phyloP scores from a whole-genome alignment of 305 asterid genomes.

The Fraxinus baroniana region DNA sequence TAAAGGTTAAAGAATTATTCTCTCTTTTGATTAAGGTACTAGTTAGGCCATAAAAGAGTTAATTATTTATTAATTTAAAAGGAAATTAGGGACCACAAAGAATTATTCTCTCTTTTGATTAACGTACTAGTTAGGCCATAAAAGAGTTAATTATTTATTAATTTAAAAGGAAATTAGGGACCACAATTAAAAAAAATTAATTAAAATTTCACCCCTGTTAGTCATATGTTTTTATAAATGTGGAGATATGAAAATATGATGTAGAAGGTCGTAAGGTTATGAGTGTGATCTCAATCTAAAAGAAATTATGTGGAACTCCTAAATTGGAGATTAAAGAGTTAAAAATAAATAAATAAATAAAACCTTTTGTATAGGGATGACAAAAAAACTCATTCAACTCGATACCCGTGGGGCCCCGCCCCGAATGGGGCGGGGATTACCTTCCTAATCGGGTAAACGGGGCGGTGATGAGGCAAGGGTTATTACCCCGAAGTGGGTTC shows the following conservation, averaged over 20 bases:
- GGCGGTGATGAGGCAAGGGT: no score
- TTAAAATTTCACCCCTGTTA: background rate
- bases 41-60: background rate
- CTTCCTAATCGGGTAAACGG: background rate
- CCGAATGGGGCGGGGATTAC: background rate
- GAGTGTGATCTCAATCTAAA: background rate
- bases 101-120: no score
- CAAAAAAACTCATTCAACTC: background rate
- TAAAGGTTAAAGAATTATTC: no score
- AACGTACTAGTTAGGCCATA: background rate
- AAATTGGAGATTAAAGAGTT: background rate
- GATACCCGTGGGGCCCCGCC: no score
- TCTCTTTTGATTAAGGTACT: background rate
- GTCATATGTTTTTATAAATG: background rate
- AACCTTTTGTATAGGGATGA: background rate
- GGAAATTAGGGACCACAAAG: background rate
- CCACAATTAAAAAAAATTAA: no score
- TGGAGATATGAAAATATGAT: background rate
- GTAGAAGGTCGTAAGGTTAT: background rate
- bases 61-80: background rate
- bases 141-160: background rate
- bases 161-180: background rate
- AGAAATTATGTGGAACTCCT: background rate
- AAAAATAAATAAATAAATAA: background rate
- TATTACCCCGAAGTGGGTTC: no score